A percentile compares a stretch with the other conserved stretches of the same genome.
Evolutionary conservation across 495 filamentous ascomycete species (phyloP).

Genomic region (Hypoxylon intermedium): DNA sequence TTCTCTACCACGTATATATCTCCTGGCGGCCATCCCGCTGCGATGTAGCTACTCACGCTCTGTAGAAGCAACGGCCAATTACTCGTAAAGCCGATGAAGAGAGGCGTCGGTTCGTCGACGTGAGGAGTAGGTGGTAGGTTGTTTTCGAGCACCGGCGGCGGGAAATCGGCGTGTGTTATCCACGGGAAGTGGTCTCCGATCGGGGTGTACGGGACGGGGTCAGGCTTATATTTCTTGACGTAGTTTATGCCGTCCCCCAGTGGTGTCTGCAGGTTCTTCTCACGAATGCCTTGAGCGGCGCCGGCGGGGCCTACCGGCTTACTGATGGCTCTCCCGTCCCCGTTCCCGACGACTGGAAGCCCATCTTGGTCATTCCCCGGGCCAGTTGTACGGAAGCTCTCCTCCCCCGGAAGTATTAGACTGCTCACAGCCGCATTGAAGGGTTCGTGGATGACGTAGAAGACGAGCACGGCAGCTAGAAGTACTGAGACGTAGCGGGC

Average conservation of each 20-base stretch:
- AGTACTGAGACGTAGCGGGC: conserved; percentile 39
- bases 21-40: conserved; percentile 65
- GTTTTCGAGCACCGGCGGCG: conserved; percentile 41
- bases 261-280: conserved; percentile 32
- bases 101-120: conserved; percentile 54
- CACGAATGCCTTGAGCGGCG: conserved; percentile 21
- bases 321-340: conserved; percentile 9
- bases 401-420: conserved; percentile 16
- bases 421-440: conserved; percentile 26
- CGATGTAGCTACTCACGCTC: conserved; percentile 63
- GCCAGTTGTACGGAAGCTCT: neutral
- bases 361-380: conserved; percentile 9
- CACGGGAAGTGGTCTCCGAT: conserved; percentile 42
- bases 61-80: conserved; percentile 66
- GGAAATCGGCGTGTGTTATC: conserved; percentile 27
- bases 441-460: conserved; percentile 40
- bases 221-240: conserved; percentile 41
- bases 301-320: conserved; percentile 11
- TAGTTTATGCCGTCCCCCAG: conserved; percentile 17
- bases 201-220: conserved; percentile 23
- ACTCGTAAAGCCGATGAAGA: conserved; percentile 66
- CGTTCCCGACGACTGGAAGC: neutral
- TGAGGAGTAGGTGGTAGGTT: conserved; percentile 49
- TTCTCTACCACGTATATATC: conserved; percentile 70
- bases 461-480: conserved; percentile 38